These are phyloP conservation scores for Tetraselmis striata DNA, from an alignment of 139 green algal genomes.

Conservation along the genomic window DNA sequence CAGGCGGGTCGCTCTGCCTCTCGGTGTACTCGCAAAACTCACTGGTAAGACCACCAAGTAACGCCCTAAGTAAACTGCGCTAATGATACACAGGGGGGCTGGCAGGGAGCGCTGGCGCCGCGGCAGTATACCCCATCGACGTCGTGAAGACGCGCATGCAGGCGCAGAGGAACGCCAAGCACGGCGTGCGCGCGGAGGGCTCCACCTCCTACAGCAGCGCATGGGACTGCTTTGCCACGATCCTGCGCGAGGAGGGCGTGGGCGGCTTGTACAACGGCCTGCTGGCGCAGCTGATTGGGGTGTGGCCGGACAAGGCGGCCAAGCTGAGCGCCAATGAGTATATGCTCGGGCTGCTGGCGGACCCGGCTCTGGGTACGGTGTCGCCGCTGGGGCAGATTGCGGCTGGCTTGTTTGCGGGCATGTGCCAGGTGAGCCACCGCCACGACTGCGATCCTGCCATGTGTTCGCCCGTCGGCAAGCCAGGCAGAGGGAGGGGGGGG, in stretches of 20 bases:
- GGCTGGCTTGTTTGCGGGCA: background rate
- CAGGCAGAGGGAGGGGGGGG: no score
- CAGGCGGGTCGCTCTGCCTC: no score
- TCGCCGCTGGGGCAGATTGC: background rate
- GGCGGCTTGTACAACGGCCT: background rate
- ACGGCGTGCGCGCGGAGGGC: background rate
- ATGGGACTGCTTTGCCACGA: background rate
- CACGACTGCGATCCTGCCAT: background rate
- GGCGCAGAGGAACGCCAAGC: conserved; percentile 5
- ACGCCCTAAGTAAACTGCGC: background rate
- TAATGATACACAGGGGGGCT: background rate
- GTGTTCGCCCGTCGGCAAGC: no score
- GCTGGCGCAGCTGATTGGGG: background rate
- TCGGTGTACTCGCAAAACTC: background rate
- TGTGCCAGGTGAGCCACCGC: background rate
- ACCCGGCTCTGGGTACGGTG: background rate
- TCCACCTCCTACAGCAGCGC: background rate
- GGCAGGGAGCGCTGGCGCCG: conserved; percentile 17
- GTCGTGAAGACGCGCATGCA: conserved; percentile 31
- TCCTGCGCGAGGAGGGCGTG: background rate
- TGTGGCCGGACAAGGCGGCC: background rate
- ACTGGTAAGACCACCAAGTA: background rate
- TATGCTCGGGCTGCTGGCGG: background rate
- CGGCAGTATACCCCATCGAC: conserved; percentile 27
- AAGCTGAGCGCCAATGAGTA: background rate